Evolutionary conservation across 805 yeast species (phyloP).

Genomic region (Millerago galiae): DNA sequence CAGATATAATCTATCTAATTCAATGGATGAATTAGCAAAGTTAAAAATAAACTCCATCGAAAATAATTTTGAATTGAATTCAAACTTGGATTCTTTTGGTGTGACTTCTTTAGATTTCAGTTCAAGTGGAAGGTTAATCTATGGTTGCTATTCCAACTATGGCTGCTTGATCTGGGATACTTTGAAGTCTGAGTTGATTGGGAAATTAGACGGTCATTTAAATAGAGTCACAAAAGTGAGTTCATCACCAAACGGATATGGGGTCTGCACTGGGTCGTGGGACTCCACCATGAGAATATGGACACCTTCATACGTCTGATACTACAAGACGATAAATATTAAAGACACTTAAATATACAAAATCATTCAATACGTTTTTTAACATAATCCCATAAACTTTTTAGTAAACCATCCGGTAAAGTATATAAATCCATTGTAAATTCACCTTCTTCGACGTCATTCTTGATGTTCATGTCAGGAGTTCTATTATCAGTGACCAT

Average conservation of each 20-base stretch:
- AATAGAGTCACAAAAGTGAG: constrained; percentile 57
- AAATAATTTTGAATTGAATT: constrained; percentile 3
- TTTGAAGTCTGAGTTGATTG: constrained; percentile 57
- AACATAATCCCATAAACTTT: constrained; percentile 92
- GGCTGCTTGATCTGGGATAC: constrained; percentile 78
- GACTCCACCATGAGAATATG: constrained; percentile 68
- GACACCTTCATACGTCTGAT: constrained; percentile 33
- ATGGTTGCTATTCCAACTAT: constrained; percentile 68
- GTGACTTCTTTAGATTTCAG: constrained; percentile 70
- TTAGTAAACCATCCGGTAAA: constrained; percentile 82
- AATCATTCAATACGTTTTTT: constrained; percentile 50
- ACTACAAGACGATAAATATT: not conserved
- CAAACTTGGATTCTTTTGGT: constrained; percentile 52
- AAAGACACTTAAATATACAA: not conserved
- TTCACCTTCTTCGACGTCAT: constrained; percentile 95
- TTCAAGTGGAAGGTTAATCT: constrained; percentile 65
- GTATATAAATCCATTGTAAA: constrained; percentile 94
- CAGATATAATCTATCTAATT: constrained; percentile 31
- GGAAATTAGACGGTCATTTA: constrained; percentile 57
- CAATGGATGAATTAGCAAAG: constrained; percentile 16
- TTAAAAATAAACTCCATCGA: constrained; percentile 20
- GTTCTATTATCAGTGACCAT: constrained; percentile 96
- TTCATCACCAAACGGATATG: constrained; percentile 69
- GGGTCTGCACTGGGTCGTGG: constrained; percentile 76
- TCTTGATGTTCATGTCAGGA: constrained; percentile 90